Evolutionary conservation across 2,329 filamentous ascomycete species (phyloP).

Genomic region (Hyphodiscus sp.): DNA sequence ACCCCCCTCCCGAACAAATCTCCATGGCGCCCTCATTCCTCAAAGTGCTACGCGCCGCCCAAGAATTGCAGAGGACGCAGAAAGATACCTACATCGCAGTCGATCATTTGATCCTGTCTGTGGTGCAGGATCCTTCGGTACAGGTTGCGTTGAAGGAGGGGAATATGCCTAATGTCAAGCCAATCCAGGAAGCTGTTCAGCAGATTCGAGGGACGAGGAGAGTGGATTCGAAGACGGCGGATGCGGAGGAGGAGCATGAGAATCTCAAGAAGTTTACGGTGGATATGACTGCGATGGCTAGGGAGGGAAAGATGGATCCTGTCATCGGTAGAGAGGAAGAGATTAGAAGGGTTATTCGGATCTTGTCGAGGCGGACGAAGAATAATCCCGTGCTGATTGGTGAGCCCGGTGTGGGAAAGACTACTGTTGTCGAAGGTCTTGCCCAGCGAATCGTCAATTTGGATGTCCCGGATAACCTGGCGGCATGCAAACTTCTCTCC

Average conservation of each 20-base stretch:
- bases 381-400: slow-evolving; percentile 98
- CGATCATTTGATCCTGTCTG: slow-evolving; percentile 83
- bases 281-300: slow-evolving; percentile 93
- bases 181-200: slow-evolving; percentile 84
- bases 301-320: slow-evolving; percentile 95
- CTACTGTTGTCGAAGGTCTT: slow-evolving; percentile 92
- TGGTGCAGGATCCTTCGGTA: slow-evolving; percentile 72
- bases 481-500: slow-evolving; percentile 87
- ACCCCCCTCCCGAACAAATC: slow-evolving; percentile 86
- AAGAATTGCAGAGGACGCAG: slow-evolving; percentile 92
- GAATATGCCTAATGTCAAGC: slow-evolving; percentile 85
- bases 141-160: slow-evolving; percentile 72
- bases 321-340: slow-evolving; percentile 97
- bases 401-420: slow-evolving; percentile 97
- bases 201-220: slow-evolving; percentile 87
- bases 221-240: slow-evolving; percentile 93
- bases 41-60: slow-evolving; percentile 74
- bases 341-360: slow-evolving; percentile 84
- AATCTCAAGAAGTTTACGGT: slow-evolving; percentile 98
- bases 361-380: slow-evolving; percentile 88
- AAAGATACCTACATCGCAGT: slow-evolving; percentile 93
- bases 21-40: slow-evolving; percentile 76
- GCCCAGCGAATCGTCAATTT: slow-evolving; percentile 93
- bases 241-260: slow-evolving; percentile 87
- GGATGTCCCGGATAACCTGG: slow-evolving; percentile 92